A percentile compares a stretch with the other conserved stretches of the same genome.
Conservation (phyloP, 768 basidiomycete species). For the Boletus rubroflammeus region DNA sequence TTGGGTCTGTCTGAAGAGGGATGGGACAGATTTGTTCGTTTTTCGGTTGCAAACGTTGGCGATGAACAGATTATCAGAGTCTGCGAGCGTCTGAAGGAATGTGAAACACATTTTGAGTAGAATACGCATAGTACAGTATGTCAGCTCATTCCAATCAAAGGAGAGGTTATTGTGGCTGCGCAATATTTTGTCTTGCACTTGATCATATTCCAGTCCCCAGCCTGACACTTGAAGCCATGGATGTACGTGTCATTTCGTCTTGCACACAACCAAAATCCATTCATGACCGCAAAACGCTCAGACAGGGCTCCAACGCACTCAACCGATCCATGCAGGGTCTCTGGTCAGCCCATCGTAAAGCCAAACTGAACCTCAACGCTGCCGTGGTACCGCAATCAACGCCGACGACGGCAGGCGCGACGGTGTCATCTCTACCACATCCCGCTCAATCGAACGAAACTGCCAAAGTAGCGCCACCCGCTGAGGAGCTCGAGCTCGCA, state of each 20-base stretch:
- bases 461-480: constrained; percentile 21
- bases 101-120: constrained; percentile 38
- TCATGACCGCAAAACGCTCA: constrained; percentile 36
- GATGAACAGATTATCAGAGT: constrained; percentile 54
- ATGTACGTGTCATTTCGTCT: constrained; percentile 8
- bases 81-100: constrained; percentile 48
- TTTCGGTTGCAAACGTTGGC: constrained; percentile 78
- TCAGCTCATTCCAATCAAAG: too few relatives aligned
- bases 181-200: not conserved
- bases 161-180: not conserved
- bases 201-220: not conserved
- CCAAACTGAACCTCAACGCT: constrained; percentile 66
- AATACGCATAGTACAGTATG: not conserved
- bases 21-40: constrained; percentile 65
- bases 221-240: constrained; percentile 10
- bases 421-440: not conserved
- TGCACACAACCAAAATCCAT: not conserved
- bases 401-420: constrained; percentile 5
- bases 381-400: not conserved
- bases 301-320: constrained; percentile 70
- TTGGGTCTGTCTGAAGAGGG: constrained; percentile 32
- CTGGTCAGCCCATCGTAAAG: constrained; percentile 65
- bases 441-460: constrained; percentile 17
- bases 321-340: constrained; percentile 79
- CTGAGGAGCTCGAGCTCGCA: constrained; percentile 15